phyloP scores from a whole-genome alignment of 768 basidiomycete genomes.

The Termitomyces sp. region DNA sequence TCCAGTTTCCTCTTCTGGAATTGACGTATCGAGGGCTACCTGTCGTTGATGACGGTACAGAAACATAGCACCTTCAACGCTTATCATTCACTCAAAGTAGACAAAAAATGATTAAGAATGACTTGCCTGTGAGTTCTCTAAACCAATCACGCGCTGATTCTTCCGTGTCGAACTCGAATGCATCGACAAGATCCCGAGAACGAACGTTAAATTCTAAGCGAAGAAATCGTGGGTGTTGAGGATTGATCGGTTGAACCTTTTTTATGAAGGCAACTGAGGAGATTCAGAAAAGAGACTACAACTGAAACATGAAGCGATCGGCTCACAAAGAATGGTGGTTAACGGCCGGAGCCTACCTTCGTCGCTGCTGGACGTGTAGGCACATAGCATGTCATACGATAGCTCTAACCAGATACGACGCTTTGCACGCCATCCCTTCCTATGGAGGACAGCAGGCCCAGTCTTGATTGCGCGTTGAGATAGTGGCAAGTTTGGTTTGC shows the following conservation, averaged over 20 bases:
- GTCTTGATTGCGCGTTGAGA: slow-evolving; percentile 36
- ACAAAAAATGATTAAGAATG: neutral
- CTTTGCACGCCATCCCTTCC: slow-evolving; percentile 37
- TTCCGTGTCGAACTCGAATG: slow-evolving; percentile 51
- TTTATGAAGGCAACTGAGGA: slow-evolving; percentile 43
- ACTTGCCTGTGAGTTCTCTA: slow-evolving; percentile 37
- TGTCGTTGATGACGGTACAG: slow-evolving; percentile 37
- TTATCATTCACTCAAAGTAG: neutral
- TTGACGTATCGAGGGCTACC: slow-evolving; percentile 22
- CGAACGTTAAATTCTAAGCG: slow-evolving; percentile 27
- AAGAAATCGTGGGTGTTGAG: slow-evolving; percentile 37
- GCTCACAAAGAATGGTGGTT: slow-evolving; percentile 45
- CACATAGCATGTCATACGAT: slow-evolving; percentile 52
- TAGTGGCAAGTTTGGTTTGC: slow-evolving; percentile 25
- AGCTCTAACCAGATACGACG: slow-evolving; percentile 59
- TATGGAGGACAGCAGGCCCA: slow-evolving; percentile 44
- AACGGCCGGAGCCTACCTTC: slow-evolving; percentile 50
- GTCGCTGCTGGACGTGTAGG: slow-evolving; percentile 49
- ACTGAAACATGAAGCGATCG: neutral
- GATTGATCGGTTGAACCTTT: slow-evolving; percentile 37
- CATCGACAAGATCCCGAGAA: slow-evolving; percentile 18
- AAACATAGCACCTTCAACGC: slow-evolving; percentile 37
- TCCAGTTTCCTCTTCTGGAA: slow-evolving; percentile 26
- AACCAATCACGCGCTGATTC: slow-evolving; percentile 48
- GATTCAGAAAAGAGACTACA: neutral